Base-by-base conservation (phyloP, 2,329 filamentous ascomycete genomes). In the Arthrinium puccinioides region DNA sequence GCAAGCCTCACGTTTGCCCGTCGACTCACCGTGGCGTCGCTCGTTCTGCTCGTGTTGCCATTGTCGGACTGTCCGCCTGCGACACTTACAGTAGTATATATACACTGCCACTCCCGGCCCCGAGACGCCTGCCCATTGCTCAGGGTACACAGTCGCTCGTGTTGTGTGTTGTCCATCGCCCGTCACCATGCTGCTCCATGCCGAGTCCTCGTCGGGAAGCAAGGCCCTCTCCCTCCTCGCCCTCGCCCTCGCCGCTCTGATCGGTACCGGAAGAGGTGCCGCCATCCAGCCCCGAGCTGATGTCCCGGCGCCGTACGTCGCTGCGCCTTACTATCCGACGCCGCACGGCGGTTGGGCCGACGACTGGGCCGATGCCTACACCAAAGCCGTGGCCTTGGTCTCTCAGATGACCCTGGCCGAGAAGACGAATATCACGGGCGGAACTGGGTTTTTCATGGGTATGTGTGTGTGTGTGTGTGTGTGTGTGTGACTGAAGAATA, bases 361-460 rank as follows among this genome's bases (percentile, higher is more conserved):
- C 6, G 73, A 74, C 40, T 90, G 85, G 85, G 64, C 65, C 16
- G 73, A 74, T 14, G 82, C 82, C 48, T 90, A 88, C 52, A 63
- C 63, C 36, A 87, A 84, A 50, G 85, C 85, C 2, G 70, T 78
- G 40, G 59, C 66, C 4, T 58, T 89, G 11, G 84, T 90, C 13
- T 74, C 76, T 37, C 73, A 77, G 32, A 86, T 90, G 84, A 89
- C 84, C 0, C 60, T 90, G 39, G 84, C 83, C 2, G 85, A 89
- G 56, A 90, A 89, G 62, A 80, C 82, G 4, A 89, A 88, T 52
- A 70, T 88, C 36, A 87, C 83, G 0, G 74, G 75, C 2, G 84
- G 84, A 4, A 81, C 74, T 2, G 84, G 84, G 2, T 70, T 81
- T 28, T 82, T 70, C 45, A 88, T 87, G 84, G 83, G 74, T 66